phyloP scores from a whole-genome alignment of 2,329 filamentous ascomycete genomes.

The Rutstroemia sydowiana region DNA sequence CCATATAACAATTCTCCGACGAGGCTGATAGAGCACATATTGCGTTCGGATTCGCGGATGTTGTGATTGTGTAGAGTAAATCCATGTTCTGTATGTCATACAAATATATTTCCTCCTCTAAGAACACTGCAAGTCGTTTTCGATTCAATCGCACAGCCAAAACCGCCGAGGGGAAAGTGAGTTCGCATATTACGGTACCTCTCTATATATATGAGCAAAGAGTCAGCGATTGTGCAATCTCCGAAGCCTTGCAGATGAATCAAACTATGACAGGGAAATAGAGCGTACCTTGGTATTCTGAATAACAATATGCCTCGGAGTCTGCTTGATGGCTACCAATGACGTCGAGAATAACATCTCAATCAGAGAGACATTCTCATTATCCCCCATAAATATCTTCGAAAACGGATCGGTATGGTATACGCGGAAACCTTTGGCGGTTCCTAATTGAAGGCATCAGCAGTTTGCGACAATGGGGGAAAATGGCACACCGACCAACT shows the following conservation, averaged over 20 bases:
- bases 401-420: slow-evolving; percentile 96
- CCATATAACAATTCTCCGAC: slow-evolving; percentile 91
- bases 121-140: slow-evolving; percentile 84
- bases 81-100: slow-evolving; percentile 99
- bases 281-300: slow-evolving; percentile 82
- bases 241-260: background rate
- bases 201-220: slow-evolving; percentile 36
- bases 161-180: slow-evolving; percentile 95
- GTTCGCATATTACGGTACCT: slow-evolving; percentile 86
- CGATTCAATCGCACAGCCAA: slow-evolving; percentile 89
- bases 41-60: slow-evolving; percentile 84
- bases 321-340: slow-evolving; percentile 85
- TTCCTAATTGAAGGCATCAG: slow-evolving; percentile 48
- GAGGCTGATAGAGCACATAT: slow-evolving; percentile 91
- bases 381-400: slow-evolving; percentile 89
- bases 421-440: slow-evolving; percentile 88
- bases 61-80: slow-evolving; percentile 83
- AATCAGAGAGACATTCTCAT: slow-evolving; percentile 90
- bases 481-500: slow-evolving; percentile 59
- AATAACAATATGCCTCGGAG: slow-evolving; percentile 85
- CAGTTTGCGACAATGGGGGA: background rate
- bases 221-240: background rate
- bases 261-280: background rate
- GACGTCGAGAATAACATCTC: slow-evolving; percentile 99
- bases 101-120: slow-evolving; percentile 94